Conservation (phyloP, 306 rosid genomes). For the Geum urbanum region DNA sequence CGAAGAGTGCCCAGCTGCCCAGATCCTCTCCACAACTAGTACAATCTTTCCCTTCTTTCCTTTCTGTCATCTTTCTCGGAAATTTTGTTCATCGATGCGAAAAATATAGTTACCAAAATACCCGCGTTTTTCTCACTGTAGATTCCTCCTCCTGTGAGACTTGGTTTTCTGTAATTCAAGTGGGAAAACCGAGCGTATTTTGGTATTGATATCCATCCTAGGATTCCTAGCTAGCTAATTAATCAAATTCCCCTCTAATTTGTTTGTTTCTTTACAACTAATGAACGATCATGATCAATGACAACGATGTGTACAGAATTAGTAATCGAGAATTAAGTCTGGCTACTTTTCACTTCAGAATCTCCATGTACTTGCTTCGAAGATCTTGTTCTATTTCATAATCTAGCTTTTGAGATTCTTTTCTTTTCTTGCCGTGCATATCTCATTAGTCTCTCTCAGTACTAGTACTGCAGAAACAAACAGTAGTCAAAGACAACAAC, state of each 20-base stretch:
- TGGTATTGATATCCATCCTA: slow-evolving; percentile 28
- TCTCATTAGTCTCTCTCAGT: background rate
- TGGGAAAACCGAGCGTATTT: slow-evolving; percentile 88
- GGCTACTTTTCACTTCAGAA: slow-evolving; percentile 18
- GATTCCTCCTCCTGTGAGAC: background rate
- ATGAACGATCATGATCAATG: slow-evolving; percentile 20
- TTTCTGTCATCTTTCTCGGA: background rate
- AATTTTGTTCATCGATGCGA: slow-evolving; percentile 23
- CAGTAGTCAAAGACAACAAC: background rate
- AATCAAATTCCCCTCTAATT: background rate
- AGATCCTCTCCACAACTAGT: slow-evolving; percentile 96
- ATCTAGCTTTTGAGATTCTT: slow-evolving; percentile 12
- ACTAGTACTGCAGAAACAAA: background rate
- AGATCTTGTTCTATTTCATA: background rate
- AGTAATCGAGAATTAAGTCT: slow-evolving; percentile 21
- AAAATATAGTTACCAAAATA: slow-evolving; percentile 49
- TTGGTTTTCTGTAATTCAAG: slow-evolving; percentile 23
- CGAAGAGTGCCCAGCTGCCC: slow-evolving; percentile 93
- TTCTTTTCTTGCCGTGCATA: slow-evolving; percentile 16
- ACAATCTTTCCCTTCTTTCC: background rate
- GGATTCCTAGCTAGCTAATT: background rate
- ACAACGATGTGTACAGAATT: slow-evolving; percentile 29
- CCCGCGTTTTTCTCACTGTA: slow-evolving; percentile 70
- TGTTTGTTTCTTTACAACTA: background rate
- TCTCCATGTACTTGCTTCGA: slow-evolving; percentile 20